Evolutionary conservation across 768 basidiomycete species (phyloP), one percentile per base, ranked within the genome.

Genomic region (Inosperma sp.): DNA sequence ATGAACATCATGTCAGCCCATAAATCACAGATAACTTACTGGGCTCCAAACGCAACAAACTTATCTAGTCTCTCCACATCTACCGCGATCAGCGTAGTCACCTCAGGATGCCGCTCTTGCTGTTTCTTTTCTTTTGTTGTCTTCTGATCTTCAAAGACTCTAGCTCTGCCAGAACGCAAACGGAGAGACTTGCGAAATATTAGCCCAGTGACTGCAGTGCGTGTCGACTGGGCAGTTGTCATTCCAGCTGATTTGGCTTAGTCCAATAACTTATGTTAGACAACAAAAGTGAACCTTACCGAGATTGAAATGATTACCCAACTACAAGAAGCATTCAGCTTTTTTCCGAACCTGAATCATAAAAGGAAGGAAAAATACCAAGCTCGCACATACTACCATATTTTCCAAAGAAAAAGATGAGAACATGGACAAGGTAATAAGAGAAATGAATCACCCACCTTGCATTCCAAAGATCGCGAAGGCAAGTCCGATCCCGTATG

Each of bases 161-260:
- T 10, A 47, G 83, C 73, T 42, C 76, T 72, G 1, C 80, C 79
- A 13, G 84, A 85, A 0, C 36, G 17, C 33, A 88, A 67, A 14
- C 84, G 77, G 35, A 88, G 67, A 0, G 83, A 81, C 60, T 88
- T 88, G n/a, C 83, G 76, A 56, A 82, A 81, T 26, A 86, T 78
- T 22, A 59, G 63, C 2, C 74, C 76, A 30, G 75, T 73, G 19
- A 75, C 77, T 29, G 68, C 73, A 7, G 78, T 71, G 22, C 80
- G 73, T 22, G 78, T 62, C 5, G 67, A 67, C 17, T 79, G 60
- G n/a, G n/a, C 36, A 12, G 26, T 16, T 34, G 33, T 22, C 9
- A 5, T 25, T 13, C 21, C 30, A 25, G 33, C n/a, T n/a, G 6
- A n/a, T n/a, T 47, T 35, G 22, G n/a, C 3, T 16, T 47, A 12